phyloP scores from a whole-genome alignment of 768 basidiomycete species.

The Mycena floridula region DNA sequence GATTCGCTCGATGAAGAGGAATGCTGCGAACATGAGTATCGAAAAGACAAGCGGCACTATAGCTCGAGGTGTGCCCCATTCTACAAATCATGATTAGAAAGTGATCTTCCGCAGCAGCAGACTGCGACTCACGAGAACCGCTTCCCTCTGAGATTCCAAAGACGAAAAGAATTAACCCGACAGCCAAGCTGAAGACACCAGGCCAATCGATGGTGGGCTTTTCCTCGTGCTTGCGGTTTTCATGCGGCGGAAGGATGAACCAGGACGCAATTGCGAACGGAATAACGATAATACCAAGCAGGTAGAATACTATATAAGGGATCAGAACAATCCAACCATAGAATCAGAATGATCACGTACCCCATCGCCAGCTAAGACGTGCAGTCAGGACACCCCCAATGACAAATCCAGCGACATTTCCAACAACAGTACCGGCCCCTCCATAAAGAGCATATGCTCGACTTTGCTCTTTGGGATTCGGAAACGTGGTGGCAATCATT shows the following conservation, averaged over 20 bases:
- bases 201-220: too few relatives aligned
- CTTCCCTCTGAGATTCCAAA: too few relatives aligned
- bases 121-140: too few relatives aligned
- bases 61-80: conserved; percentile 35
- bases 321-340: background rate
- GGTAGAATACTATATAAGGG: background rate
- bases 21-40: conserved; percentile 25
- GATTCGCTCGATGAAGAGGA: conserved; percentile 38
- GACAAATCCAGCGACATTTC: too few relatives aligned
- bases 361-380: background rate
- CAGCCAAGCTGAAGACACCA: background rate
- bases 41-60: too few relatives aligned
- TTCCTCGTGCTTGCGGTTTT: too few relatives aligned
- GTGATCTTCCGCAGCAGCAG: too few relatives aligned
- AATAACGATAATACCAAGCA: background rate
- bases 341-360: background rate
- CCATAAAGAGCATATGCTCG: too few relatives aligned
- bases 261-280: background rate
- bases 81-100: conserved; percentile 22
- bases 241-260: background rate
- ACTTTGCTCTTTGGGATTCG: too few relatives aligned
- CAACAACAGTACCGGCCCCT: background rate
- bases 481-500: conserved; percentile 2
- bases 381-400: background rate
- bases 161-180: conserved; percentile 18